A percentile compares a stretch with the other conserved stretches of the same genome.
These are phyloP conservation scores for Porcisia deanei DNA, from an alignment of 208 protist species.

Conservation along the genomic window DNA sequence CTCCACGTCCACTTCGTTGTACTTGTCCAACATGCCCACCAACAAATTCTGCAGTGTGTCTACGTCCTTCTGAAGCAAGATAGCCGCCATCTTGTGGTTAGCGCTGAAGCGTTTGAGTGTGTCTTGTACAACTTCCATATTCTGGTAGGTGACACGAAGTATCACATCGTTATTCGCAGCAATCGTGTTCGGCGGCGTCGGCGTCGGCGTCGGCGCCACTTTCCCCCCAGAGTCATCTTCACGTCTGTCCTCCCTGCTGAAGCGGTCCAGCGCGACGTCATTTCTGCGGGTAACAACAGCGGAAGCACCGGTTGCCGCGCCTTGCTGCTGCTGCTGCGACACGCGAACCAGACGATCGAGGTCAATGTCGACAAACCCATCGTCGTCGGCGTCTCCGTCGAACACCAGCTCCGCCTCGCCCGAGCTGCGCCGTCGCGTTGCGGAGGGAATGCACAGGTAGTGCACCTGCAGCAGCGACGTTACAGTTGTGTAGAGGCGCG, in stretches of 20 bases:
- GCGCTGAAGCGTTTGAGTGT: conserved; percentile 72
- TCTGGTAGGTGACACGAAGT: conserved; percentile 58
- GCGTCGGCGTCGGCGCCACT: background rate
- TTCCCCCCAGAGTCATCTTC: background rate
- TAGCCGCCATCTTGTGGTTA: conserved; percentile 80
- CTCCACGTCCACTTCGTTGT: conserved; percentile 72
- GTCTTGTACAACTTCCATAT: conserved; percentile 62
- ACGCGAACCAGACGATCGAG: conserved; percentile 50
- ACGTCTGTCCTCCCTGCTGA: conserved; percentile 9
- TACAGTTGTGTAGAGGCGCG: conserved; percentile 64
- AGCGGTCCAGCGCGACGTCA: background rate
- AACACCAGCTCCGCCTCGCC: conserved; percentile 65
- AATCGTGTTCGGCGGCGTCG: conserved; percentile 13
- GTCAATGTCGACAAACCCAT: conserved; percentile 73
- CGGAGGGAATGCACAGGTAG: conserved; percentile 70
- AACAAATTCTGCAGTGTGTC: conserved; percentile 79
- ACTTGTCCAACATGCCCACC: conserved; percentile 72
- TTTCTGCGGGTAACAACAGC: background rate
- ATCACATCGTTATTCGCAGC: conserved; percentile 59
- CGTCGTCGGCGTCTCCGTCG: conserved; percentile 43
- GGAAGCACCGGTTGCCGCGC: background rate
- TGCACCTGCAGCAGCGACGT: conserved; percentile 70
- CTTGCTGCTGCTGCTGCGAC: conserved; percentile 26
- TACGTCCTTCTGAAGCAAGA: conserved; percentile 79
- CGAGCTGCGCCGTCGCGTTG: conserved; percentile 33